These are phyloP conservation scores for Plasmodium vivax DNA, from an alignment of 169 alveolate genomes.

Conservation along the genomic window DNA sequence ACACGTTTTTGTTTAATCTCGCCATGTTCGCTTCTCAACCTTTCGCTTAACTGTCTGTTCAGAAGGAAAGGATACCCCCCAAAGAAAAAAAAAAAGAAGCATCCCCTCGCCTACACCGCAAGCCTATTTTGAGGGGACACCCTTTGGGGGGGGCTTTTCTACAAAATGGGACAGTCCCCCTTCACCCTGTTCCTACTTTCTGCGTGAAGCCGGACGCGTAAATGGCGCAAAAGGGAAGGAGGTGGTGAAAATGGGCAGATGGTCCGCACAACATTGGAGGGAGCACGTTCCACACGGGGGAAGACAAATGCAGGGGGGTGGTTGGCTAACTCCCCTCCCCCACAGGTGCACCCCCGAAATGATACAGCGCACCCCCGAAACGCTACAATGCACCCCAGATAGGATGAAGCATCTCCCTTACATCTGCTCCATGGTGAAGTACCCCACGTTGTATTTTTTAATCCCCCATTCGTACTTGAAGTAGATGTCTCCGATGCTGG, in stretches of 20 bases:
- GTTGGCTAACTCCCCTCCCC: neutral
- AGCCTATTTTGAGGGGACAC: neutral
- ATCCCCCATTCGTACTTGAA: neutral
- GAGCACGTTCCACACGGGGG: neutral
- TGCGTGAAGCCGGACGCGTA: neutral
- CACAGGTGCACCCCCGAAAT: neutral
- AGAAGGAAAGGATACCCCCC: neutral
- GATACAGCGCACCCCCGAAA: neutral
- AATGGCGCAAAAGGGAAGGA: neutral
- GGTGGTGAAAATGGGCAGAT: neutral
- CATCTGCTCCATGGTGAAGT: slow-evolving; percentile 11
- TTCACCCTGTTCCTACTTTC: neutral
- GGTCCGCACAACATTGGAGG: neutral
- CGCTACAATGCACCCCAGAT: neutral
- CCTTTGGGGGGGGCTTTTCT: neutral
- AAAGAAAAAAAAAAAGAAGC: neutral
- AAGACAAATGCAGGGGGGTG: no score
- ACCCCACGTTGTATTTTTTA: slow-evolving; percentile 36
- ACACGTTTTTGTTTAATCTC: neutral
- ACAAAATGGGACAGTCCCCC: neutral
- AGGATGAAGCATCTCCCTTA: neutral
- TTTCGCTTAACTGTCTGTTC: neutral
- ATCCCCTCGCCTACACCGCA: neutral
- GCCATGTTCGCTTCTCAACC: neutral
- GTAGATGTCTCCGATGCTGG: slow-evolving; percentile 25